A percentile compares a stretch with the other conserved stretches of the same genome.
These are phyloP conservation scores for Agastache rugosa DNA, from an alignment of 257 asterid genomes.

Conservation along the genomic window DNA sequence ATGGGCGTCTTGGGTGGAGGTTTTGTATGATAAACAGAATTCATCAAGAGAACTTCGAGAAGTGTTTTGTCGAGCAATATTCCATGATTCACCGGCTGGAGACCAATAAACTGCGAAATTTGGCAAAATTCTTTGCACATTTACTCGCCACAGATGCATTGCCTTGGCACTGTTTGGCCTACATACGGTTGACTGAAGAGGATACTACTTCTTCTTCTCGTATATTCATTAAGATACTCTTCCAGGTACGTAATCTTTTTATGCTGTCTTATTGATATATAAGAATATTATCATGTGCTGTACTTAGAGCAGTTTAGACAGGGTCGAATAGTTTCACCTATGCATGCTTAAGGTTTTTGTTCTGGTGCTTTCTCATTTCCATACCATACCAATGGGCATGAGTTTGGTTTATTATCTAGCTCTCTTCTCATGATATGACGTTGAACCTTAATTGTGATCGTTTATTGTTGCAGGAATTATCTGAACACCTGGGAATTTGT, in stretches of 20 bases:
- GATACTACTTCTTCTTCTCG: conserved; percentile 97
- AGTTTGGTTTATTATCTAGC: conserved; percentile 12
- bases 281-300: not conserved
- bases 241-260: conserved; percentile 57
- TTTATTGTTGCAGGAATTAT: conserved; percentile 63
- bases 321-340: no score
- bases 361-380: no score
- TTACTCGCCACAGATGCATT: conserved; percentile 82
- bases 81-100: conserved; percentile 92
- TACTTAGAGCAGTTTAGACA: not conserved
- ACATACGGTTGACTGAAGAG: conserved; percentile 90
- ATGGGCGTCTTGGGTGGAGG: no score
- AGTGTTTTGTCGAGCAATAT: no score
- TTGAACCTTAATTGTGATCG: not conserved
- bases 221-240: conserved; percentile 87
- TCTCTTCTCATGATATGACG: conserved; percentile 17
- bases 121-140: conserved; percentile 93
- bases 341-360: no score
- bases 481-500: conserved; percentile 90
- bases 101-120: conserved; percentile 85
- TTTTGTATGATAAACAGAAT: no score
- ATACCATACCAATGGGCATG: no score
- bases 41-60: no score
- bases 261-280: not conserved
- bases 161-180: conserved; percentile 87